A percentile compares a stretch with the other conserved stretches of the same genome.
phyloP scores from a whole-genome alignment of 768 basidiomycete genomes.

The Trametes gibbosa region DNA sequence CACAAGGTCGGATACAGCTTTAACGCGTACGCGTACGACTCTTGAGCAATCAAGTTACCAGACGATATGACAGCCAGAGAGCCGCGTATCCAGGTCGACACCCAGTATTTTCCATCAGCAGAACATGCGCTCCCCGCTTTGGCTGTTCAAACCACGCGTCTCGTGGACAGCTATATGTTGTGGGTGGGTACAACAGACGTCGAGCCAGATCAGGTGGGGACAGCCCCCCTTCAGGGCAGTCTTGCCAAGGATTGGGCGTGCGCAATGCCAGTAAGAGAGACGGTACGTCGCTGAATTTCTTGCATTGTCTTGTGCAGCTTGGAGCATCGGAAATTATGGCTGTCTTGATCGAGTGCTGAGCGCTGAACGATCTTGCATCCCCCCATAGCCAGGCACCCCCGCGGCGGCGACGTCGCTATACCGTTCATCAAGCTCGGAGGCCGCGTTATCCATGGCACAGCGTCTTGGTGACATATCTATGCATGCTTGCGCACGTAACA shows the following conservation, averaged over 20 bases:
- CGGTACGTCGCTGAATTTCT: background rate
- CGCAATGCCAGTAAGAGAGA: slow-evolving; percentile 60
- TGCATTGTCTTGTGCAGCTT: background rate
- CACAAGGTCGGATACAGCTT: too few relatives aligned
- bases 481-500: slow-evolving; percentile 8
- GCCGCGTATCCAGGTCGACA: slow-evolving; percentile 41
- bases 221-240: slow-evolving; percentile 51
- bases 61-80: background rate
- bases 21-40: too few relatives aligned
- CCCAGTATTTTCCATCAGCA: slow-evolving; percentile 47
- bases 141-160: slow-evolving; percentile 60
- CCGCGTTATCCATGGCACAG: slow-evolving; percentile 71
- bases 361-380: slow-evolving; percentile 6
- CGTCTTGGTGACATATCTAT: slow-evolving; percentile 60
- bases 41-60: background rate
- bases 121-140: slow-evolving; percentile 55
- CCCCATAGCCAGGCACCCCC: slow-evolving; percentile 23
- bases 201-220: slow-evolving; percentile 40
- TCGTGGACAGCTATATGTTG: slow-evolving; percentile 78
- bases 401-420: slow-evolving; percentile 62
- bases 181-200: slow-evolving; percentile 70
- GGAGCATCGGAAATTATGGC: background rate
- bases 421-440: slow-evolving; percentile 58
- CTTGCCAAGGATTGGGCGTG: slow-evolving; percentile 79
- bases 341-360: slow-evolving; percentile 8